These are phyloP conservation scores for Penicilliopsis zonata DNA, from an alignment of 495 filamentous ascomycete genomes.

Conservation along the genomic window DNA sequence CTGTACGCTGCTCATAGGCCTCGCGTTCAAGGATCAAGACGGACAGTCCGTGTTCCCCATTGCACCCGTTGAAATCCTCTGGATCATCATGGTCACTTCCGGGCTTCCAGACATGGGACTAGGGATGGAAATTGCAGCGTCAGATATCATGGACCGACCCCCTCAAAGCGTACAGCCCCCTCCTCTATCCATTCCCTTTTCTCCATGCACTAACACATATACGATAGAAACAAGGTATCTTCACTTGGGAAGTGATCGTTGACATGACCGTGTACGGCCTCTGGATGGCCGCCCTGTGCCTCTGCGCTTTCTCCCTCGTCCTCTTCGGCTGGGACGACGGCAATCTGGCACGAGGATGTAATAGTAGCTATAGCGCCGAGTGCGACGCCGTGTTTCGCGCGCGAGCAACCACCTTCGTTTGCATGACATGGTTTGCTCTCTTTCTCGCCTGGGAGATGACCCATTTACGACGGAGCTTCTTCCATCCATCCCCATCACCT, in stretches of 20 bases:
- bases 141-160: constrained; percentile 55
- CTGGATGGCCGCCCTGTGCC: constrained; percentile 58
- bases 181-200: not conserved
- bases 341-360: constrained; percentile 49
- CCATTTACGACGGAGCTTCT: constrained; percentile 54
- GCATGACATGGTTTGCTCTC: constrained; percentile 63
- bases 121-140: constrained; percentile 54
- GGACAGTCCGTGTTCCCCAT: constrained; percentile 61
- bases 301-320: constrained; percentile 51
- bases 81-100: constrained; percentile 70
- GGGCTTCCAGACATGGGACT: constrained; percentile 65
- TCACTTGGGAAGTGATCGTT: constrained; percentile 53
- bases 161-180: constrained; percentile 41
- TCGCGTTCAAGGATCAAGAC: constrained; percentile 54
- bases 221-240: constrained; percentile 50
- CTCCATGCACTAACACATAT: constrained; percentile 14
- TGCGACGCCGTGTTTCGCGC: constrained; percentile 62
- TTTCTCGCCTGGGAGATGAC: constrained; percentile 69
- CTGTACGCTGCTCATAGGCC: constrained; percentile 53
- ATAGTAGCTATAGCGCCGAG: constrained; percentile 38
- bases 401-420: constrained; percentile 58
- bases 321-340: constrained; percentile 57
- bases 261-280: constrained; percentile 61
- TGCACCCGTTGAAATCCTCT: constrained; percentile 60
- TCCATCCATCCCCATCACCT: constrained; percentile 57